Evolutionary conservation across 2,329 filamentous ascomycete species (phyloP).

Genomic region (Daldinia eschscholtzii): DNA sequence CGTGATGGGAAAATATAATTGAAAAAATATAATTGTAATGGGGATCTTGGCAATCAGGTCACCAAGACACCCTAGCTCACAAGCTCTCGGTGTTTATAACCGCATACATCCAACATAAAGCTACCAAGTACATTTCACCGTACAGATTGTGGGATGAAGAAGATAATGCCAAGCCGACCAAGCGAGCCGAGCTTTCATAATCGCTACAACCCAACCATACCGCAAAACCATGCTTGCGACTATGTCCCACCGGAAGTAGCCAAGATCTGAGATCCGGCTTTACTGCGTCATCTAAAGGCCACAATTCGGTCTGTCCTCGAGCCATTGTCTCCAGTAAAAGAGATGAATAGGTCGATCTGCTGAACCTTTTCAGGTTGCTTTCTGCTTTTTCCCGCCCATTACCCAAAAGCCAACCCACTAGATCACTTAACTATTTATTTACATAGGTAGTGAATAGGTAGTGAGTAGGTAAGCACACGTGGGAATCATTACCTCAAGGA

Average conservation of each 20-base stretch:
- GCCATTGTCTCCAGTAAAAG: background rate
- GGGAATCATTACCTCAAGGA: conserved; percentile 36
- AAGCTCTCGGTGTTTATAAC: background rate
- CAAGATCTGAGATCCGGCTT: conserved; percentile 8
- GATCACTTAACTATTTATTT: background rate
- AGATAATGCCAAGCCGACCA: conserved; percentile 25
- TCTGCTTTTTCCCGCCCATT: conserved; percentile 1
- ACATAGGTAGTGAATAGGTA: background rate
- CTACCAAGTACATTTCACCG: background rate
- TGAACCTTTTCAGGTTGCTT: background rate
- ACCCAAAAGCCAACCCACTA: background rate
- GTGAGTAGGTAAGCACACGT: conserved; percentile 26
- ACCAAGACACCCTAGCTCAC: background rate
- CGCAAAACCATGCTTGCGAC: conserved; percentile 5
- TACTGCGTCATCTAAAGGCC: conserved; percentile 9
- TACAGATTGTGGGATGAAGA: conserved; percentile 9
- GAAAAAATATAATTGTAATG: background rate
- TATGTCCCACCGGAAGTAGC: conserved; percentile 13
- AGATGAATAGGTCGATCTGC: conserved; percentile 1
- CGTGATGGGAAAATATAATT: background rate
- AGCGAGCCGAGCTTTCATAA: conserved; percentile 24
- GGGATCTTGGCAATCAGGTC: conserved; percentile 2
- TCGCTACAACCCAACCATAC: conserved; percentile 12
- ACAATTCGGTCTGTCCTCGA: background rate
- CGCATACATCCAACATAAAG: background rate